These are phyloP conservation scores for Sporisorium exsertum DNA, from an alignment of 1,284 basidiomycete species.

Conservation along the genomic window DNA sequence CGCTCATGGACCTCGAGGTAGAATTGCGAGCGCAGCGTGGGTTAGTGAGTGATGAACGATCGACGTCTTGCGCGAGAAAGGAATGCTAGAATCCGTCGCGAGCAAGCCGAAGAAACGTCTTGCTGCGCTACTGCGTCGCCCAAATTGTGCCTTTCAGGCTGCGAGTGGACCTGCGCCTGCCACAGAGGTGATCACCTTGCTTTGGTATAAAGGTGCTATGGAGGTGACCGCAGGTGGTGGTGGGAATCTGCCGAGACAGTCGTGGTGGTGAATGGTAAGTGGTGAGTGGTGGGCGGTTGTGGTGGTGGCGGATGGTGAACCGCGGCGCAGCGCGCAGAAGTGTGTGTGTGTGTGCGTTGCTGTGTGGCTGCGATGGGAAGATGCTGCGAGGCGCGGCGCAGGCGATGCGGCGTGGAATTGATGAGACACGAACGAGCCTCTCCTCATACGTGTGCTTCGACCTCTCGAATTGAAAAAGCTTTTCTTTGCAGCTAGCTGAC, in stretches of 20 bases:
- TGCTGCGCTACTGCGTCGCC: background rate
- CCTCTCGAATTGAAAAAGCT: constrained; percentile 6
- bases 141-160: too few relatives aligned
- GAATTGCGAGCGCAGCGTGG: background rate
- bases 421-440: constrained; percentile 2
- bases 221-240: background rate
- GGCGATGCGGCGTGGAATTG: constrained; percentile 1
- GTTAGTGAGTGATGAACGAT: background rate
- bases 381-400: constrained; percentile 1
- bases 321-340: background rate
- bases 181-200: background rate
- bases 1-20: constrained; percentile 23
- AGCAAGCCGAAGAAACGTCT: background rate
- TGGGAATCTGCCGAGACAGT: background rate
- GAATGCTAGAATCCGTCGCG: background rate
- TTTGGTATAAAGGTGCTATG: background rate
- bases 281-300: background rate
- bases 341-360: background rate
- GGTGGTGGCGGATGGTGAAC: background rate
- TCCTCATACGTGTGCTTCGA: constrained; percentile 7
- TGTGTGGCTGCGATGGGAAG: constrained; percentile 6
- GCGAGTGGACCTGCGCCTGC: background rate
- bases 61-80: background rate
- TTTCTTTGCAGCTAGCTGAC: background rate
- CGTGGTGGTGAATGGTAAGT: constrained; percentile 2